phyloP scores from a whole-genome alignment of 345 rosid species.

The Geranium brycei region DNA sequence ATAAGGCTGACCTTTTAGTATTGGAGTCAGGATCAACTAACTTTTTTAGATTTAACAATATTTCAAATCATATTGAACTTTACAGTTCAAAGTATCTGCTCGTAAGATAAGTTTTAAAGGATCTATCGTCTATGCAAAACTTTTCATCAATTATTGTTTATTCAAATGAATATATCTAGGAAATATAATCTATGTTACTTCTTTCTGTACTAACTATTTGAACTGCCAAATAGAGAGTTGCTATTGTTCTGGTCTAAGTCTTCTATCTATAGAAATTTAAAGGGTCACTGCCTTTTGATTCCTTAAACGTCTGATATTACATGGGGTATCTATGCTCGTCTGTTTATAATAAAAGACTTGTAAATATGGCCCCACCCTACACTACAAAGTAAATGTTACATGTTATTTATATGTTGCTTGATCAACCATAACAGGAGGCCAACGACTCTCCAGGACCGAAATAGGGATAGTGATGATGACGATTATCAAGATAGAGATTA shows the following conservation, averaged over 20 bases:
- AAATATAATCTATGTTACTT: too few relatives aligned
- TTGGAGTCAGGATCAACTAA: too few relatives aligned
- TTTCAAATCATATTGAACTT: too few relatives aligned
- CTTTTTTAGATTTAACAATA: too few relatives aligned
- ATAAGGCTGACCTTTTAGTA: too few relatives aligned
- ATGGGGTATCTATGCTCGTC: too few relatives aligned
- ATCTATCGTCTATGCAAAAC: too few relatives aligned
- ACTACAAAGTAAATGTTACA: not conserved
- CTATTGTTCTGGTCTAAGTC: not conserved
- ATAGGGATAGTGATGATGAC: conserved; percentile 84
- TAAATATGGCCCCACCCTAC: not conserved
- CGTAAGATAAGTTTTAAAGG: too few relatives aligned
- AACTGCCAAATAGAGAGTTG: not conserved
- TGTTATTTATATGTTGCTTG: conserved; percentile 5
- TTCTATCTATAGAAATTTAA: not conserved
- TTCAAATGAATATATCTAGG: not conserved
- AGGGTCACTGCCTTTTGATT: not conserved
- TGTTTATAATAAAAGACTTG: too few relatives aligned
- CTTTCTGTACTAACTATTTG: not conserved
- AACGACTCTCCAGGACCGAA: conserved; percentile 64
- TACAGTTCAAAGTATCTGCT: too few relatives aligned
- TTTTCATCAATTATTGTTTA: too few relatives aligned
- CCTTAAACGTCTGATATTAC: too few relatives aligned
- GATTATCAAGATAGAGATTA: conserved; percentile 92
- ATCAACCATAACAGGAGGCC: conserved; percentile 58